Evolutionary conservation across 345 rosid species (phyloP).

Genomic region (Populus pruinosa): DNA sequence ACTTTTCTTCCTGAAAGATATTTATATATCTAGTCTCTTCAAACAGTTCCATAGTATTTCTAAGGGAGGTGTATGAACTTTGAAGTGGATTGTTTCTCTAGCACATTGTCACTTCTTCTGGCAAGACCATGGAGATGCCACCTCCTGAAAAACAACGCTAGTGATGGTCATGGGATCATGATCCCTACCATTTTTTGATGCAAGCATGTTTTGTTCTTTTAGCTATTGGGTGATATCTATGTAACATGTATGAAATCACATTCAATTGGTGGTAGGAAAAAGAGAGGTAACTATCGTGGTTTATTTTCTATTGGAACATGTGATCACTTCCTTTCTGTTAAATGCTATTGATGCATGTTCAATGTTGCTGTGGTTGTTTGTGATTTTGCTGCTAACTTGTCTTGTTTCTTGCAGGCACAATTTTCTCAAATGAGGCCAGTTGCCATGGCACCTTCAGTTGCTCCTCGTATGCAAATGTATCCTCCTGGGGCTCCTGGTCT

Average conservation of each 20-base stretch:
- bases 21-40: background rate
- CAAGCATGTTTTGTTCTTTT: background rate
- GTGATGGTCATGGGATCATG: background rate
- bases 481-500: conserved; percentile 27
- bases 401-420: conserved; percentile 18
- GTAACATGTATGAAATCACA: background rate
- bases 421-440: conserved; percentile 28
- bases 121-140: background rate
- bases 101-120: background rate
- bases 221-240: background rate
- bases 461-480: conserved; percentile 22
- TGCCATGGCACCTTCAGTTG: conserved; percentile 17
- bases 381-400: background rate
- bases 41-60: background rate
- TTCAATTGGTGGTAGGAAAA: background rate
- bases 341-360: background rate
- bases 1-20: background rate
- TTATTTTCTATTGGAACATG: background rate
- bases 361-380: background rate
- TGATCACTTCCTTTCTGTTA: background rate
- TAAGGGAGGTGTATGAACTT: background rate
- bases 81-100: background rate
- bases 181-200: background rate
- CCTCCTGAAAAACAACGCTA: background rate
- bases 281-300: background rate